A percentile compares a stretch with the other conserved stretches of the same genome.
Evolutionary conservation across 805 yeast genomes (phyloP).

Genomic region (Nakazawaea siamensis): DNA sequence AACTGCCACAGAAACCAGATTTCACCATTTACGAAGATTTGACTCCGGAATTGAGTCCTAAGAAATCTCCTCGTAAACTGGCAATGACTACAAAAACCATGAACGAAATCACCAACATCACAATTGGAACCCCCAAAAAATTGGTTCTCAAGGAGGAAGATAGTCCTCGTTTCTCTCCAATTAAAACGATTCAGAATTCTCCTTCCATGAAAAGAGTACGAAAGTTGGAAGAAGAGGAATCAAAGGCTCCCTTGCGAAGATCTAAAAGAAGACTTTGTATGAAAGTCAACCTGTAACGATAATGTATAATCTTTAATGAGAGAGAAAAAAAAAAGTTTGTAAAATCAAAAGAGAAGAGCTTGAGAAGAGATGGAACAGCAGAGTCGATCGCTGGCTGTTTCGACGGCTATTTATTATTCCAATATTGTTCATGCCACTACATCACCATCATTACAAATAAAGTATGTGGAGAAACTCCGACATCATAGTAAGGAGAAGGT

Average conservation of each 20-base stretch:
- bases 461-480: conserved; percentile 1
- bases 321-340: background rate
- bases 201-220: conserved; percentile 6
- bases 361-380: background rate
- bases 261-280: background rate
- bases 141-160: background rate
- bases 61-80: conserved; percentile 6
- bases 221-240: background rate
- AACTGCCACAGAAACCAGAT: background rate
- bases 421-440: conserved; percentile 3
- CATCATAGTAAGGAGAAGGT: too few relatives aligned
- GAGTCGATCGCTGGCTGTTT: background rate
- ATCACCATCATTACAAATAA: background rate
- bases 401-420: conserved; percentile 3
- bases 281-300: background rate
- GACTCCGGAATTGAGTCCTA: conserved; percentile 4
- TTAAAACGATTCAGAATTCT: conserved; percentile 1
- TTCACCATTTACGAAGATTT: conserved; percentile 4
- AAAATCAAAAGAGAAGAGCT: too few relatives aligned
- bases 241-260: background rate
- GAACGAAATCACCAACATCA: conserved; percentile 14
- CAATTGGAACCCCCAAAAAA: conserved; percentile 6
- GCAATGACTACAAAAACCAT: conserved; percentile 3
- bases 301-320: background rate
- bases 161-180: conserved; percentile 4